Percentiles rank a stretch among this genome's conserved stretches.
phyloP scores from a whole-genome alignment of 2,329 filamentous ascomycete genomes.

The Graphilbum sp. region DNA sequence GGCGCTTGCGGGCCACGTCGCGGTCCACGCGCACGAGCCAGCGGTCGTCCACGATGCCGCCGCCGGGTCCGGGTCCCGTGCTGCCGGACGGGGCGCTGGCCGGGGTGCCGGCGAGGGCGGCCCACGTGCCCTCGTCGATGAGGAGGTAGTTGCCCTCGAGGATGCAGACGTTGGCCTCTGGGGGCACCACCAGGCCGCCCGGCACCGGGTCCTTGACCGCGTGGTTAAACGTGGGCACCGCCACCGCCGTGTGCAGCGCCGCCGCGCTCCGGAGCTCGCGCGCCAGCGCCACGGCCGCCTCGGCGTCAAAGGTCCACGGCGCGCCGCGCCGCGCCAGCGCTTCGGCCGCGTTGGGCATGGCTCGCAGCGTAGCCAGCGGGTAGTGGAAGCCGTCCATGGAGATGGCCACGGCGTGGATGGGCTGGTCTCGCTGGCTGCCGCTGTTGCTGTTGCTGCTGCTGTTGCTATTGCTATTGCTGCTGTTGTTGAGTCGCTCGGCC shows the following conservation, averaged over 20 bases:
- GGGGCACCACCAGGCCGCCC: slow-evolving; percentile 6
- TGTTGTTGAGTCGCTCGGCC: too few relatives aligned
- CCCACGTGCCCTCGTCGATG: slow-evolving; percentile 16
- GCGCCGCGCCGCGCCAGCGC: slow-evolving; percentile 17
- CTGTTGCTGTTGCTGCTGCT: too few relatives aligned
- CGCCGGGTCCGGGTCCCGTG: slow-evolving; percentile 14
- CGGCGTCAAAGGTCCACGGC: slow-evolving; percentile 18
- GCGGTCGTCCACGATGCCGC: slow-evolving; percentile 20
- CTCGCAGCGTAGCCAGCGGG: slow-evolving; percentile 11
- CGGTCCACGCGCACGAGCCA: slow-evolving; percentile 24
- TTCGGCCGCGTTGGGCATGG: slow-evolving; percentile 15
- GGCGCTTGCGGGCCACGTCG: slow-evolving; percentile 17
- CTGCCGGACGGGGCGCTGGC: too few relatives aligned
- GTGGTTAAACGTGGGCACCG: slow-evolving; percentile 12
- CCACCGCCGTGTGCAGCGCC: slow-evolving; percentile 2
- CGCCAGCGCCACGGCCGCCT: slow-evolving; percentile 10
- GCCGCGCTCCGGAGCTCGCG: slow-evolving; percentile 5
- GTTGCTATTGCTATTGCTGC: too few relatives aligned
- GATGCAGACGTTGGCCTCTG: slow-evolving; percentile 9
- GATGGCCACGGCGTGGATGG: slow-evolving; percentile 8
- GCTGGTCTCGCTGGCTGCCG: too few relatives aligned
- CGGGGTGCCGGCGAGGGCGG: too few relatives aligned
- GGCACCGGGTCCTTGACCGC: slow-evolving; percentile 11
- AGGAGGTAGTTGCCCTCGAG: slow-evolving; percentile 15
- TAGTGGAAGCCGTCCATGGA: slow-evolving; percentile 16